These are phyloP conservation scores for Aspergillus brunneoviolaceus DNA, from an alignment of 2,329 filamentous ascomycete genomes.

Conservation along the genomic window DNA sequence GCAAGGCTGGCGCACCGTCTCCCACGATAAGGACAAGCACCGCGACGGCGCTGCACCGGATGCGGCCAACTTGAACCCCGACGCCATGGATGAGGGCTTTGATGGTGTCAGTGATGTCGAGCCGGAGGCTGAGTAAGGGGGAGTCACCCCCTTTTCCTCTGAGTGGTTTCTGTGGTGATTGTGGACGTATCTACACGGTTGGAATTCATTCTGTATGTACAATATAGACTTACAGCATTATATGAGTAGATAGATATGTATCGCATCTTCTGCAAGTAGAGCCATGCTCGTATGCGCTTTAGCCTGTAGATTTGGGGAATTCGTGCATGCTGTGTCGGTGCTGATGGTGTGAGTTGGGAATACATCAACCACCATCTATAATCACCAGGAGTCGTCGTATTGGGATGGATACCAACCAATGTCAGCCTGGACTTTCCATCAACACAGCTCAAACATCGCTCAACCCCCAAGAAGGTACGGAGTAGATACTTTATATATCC, in stretches of 20 bases:
- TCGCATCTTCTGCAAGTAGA: not conserved
- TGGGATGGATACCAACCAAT: too few species aligned
- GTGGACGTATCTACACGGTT: not conserved
- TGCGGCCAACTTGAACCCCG: constrained; percentile 45
- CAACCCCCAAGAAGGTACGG: too few species aligned
- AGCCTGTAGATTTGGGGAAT: too few species aligned
- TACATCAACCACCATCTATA: too few species aligned
- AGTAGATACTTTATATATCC: too few species aligned
- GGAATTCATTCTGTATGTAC: not conserved
- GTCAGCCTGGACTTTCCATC: too few species aligned
- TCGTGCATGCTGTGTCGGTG: too few species aligned
- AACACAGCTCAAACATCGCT: too few species aligned
- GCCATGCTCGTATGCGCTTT: too few species aligned
- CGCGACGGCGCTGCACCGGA: constrained; percentile 38
- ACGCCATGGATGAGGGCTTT: constrained; percentile 47
- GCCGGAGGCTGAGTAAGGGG: constrained; percentile 26
- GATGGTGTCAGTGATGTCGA: constrained; percentile 41
- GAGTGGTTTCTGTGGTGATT: not conserved
- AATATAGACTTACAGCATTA: not conserved
- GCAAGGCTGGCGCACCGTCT: constrained; percentile 59
- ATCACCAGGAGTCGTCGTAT: too few species aligned
- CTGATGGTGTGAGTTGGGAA: too few species aligned
- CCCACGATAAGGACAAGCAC: constrained; percentile 51
- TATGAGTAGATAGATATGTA: not conserved
- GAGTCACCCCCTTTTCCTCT: not conserved